phyloP scores from a whole-genome alignment of 2,329 filamentous ascomycete genomes.

The Ilyonectria destructans region DNA sequence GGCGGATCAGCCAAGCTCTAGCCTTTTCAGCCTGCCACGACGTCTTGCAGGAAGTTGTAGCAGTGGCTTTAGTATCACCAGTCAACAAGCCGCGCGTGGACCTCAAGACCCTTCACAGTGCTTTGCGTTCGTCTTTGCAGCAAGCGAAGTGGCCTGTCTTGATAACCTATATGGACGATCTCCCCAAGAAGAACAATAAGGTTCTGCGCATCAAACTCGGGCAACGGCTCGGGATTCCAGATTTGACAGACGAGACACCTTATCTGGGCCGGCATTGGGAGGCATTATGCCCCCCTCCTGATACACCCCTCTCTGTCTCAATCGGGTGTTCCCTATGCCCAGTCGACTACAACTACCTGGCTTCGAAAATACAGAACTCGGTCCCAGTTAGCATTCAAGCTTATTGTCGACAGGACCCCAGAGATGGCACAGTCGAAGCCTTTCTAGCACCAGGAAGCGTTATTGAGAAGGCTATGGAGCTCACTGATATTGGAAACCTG shows the following conservation, averaged over 20 bases:
- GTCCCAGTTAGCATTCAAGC: slow-evolving; percentile 38
- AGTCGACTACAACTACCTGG: slow-evolving; percentile 51
- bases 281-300: slow-evolving; percentile 64
- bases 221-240: slow-evolving; percentile 62
- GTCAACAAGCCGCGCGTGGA: slow-evolving; percentile 61
- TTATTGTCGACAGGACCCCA: slow-evolving; percentile 31
- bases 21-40: slow-evolving; percentile 69
- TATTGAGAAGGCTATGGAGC: slow-evolving; percentile 8
- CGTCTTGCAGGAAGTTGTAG: slow-evolving; percentile 71
- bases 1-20: slow-evolving; percentile 65
- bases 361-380: slow-evolving; percentile 42
- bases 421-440: slow-evolving; percentile 33
- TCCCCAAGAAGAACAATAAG: slow-evolving; percentile 72
- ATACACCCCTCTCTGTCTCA: slow-evolving; percentile 61
- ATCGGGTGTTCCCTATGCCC: slow-evolving; percentile 57
- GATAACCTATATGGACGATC: slow-evolving; percentile 69
- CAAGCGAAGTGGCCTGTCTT: slow-evolving; percentile 69
- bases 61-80: slow-evolving; percentile 67
- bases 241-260: slow-evolving; percentile 62
- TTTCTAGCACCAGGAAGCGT: slow-evolving; percentile 44
- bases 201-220: slow-evolving; percentile 69
- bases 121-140: slow-evolving; percentile 64
- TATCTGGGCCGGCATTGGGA: slow-evolving; percentile 65
- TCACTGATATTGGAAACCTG: slow-evolving; percentile 32
- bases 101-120: slow-evolving; percentile 64